A percentile compares a stretch with the other conserved stretches of the same genome.
phyloP scores from a whole-genome alignment of 257 asterid genomes.

The Nicotiana tomentosiformis region DNA sequence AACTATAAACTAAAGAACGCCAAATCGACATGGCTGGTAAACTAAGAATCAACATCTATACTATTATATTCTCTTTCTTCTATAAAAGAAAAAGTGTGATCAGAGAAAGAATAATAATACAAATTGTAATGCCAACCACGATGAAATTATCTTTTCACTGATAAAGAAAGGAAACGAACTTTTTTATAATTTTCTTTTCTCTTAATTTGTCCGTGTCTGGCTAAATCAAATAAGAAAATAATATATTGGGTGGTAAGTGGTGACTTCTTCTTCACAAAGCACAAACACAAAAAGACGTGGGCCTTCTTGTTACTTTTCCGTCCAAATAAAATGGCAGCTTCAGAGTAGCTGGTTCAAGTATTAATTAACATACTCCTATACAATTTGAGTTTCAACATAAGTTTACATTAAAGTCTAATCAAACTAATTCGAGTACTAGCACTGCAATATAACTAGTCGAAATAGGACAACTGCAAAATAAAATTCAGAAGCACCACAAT shows the following conservation, averaged over 20 bases:
- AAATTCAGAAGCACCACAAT: too few relatives aligned
- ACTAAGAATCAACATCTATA: background rate
- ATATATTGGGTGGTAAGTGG: background rate
- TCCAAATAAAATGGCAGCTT: background rate
- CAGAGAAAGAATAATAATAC: background rate
- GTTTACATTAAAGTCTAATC: too few relatives aligned
- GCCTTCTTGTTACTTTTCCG: background rate
- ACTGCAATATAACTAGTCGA: too few relatives aligned
- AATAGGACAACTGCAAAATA: background rate
- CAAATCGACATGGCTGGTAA: background rate
- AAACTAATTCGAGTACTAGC: too few relatives aligned
- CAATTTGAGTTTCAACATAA: too few relatives aligned
- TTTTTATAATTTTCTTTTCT: background rate
- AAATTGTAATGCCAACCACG: background rate
- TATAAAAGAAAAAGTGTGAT: background rate
- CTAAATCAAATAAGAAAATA: background rate
- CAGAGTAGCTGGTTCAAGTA: background rate
- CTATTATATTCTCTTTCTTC: background rate
- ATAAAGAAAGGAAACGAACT: background rate
- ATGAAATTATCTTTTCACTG: background rate
- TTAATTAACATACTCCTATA: too few relatives aligned
- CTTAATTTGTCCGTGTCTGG: background rate
- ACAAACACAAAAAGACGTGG: background rate
- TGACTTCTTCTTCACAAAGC: background rate
- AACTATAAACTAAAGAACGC: background rate